These are phyloP conservation scores for Gastroboletus turbinatus DNA, from an alignment of 1,284 basidiomycete species.

Conservation along the genomic window DNA sequence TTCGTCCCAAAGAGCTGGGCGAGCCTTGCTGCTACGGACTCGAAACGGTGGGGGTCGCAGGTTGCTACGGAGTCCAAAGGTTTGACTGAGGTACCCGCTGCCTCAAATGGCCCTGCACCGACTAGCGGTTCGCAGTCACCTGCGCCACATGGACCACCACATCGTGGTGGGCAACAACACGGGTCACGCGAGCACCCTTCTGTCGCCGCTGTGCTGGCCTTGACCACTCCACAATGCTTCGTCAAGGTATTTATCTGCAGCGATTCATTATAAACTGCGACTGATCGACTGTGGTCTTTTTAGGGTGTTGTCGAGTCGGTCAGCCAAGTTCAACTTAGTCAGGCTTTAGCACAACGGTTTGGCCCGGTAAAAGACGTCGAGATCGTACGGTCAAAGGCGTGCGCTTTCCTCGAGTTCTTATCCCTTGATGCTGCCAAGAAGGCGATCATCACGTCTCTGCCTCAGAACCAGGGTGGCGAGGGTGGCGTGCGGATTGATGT, in stretches of 20 bases:
- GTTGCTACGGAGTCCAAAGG: conserved; percentile 75
- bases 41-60: conserved; percentile 76
- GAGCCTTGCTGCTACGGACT: conserved; percentile 79
- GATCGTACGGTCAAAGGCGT: conserved; percentile 85
- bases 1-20: conserved; percentile 86
- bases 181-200: conserved; percentile 43
- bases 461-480: conserved; percentile 72
- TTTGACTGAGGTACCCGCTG: conserved; percentile 58
- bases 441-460: conserved; percentile 78
- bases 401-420: conserved; percentile 92
- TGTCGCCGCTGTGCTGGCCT: conserved; percentile 54
- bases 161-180: conserved; percentile 31
- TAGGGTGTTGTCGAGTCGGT: conserved; percentile 79
- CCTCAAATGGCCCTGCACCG: conserved; percentile 43
- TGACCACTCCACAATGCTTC: conserved; percentile 78
- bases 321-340: conserved; percentile 57
- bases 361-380: conserved; percentile 88
- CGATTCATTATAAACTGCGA: conserved; percentile 1
- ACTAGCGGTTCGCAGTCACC: conserved; percentile 53
- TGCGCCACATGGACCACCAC: conserved; percentile 37
- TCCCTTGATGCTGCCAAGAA: conserved; percentile 78
- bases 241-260: conserved; percentile 65
- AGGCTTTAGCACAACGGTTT: conserved; percentile 68
- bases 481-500: conserved; percentile 82
- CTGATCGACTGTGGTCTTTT: conserved; percentile 1